Percentiles rank a stretch among this genome's conserved stretches.
phyloP scores from a whole-genome alignment of 208 protist genomes.

The Trypanosomatidae sp. region DNA sequence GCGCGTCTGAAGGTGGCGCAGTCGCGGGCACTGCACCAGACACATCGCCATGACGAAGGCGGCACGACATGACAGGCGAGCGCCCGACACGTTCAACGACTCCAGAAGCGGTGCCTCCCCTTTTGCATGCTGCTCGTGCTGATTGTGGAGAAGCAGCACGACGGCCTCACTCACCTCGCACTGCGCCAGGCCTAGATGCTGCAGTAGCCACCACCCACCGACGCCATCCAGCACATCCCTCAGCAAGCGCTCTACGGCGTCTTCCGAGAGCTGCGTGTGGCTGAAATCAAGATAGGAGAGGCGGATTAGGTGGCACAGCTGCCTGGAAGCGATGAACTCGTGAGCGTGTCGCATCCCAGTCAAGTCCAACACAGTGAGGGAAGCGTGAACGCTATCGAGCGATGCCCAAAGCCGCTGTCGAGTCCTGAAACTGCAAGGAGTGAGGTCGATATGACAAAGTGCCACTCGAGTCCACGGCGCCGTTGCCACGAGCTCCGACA shows the following conservation, averaged over 20 bases:
- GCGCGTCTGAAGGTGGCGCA: constrained; percentile 51
- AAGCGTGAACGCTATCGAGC: constrained; percentile 12
- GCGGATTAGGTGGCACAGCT: constrained; percentile 14
- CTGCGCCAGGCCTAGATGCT: constrained; percentile 50
- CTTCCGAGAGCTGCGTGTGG: constrained; percentile 46
- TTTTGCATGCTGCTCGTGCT: constrained; percentile 11
- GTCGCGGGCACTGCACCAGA: constrained; percentile 38
- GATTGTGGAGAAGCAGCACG: constrained; percentile 25
- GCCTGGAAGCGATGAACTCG: constrained; percentile 18
- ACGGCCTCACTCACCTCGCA: constrained; percentile 45
- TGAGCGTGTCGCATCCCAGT: constrained; percentile 32
- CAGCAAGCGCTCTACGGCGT: constrained; percentile 32
- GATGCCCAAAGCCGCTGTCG: constrained; percentile 29
- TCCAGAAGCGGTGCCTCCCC: constrained; percentile 21
- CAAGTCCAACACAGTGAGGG: constrained; percentile 39
- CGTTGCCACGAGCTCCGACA: constrained; percentile 31
- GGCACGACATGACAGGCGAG: constrained; percentile 41
- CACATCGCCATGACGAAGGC: constrained; percentile 45
- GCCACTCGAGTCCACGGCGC: constrained; percentile 24
- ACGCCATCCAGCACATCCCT: constrained; percentile 28
- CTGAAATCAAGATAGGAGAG: constrained; percentile 48
- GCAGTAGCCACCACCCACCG: constrained; percentile 63
- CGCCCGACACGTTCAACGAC: constrained; percentile 50
- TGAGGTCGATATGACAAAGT: constrained; percentile 35
- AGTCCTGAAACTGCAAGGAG: constrained; percentile 19